These are phyloP conservation scores for Paramecium octaurelia DNA, from an alignment of 73 alveolate species.

Conservation along the genomic window DNA sequence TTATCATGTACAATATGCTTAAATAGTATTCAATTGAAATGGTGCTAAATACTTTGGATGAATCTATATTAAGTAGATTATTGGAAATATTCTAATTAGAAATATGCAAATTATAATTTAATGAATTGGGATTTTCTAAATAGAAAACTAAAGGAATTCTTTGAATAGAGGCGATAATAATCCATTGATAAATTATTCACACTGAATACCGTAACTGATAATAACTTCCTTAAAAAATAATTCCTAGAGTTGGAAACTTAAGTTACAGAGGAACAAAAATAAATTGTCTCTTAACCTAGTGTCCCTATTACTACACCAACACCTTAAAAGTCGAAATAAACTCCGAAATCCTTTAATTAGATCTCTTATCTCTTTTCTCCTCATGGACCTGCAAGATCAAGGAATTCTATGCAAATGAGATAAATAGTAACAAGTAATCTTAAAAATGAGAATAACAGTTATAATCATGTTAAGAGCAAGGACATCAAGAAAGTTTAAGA, in stretches of 20 bases:
- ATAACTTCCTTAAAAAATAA: not conserved
- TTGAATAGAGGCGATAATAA: not conserved
- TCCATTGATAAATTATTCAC: conserved; percentile 34
- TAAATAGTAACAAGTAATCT: conserved; percentile 1
- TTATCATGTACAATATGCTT: too few relatives aligned
- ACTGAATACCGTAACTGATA: not conserved
- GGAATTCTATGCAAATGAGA: conserved; percentile 16
- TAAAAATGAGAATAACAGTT: not conserved
- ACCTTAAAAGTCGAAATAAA: not conserved
- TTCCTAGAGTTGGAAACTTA: not conserved
- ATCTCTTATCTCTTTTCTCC: conserved; percentile 30
- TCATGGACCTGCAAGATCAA: conserved; percentile 53
- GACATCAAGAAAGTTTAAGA: conserved; percentile 26
- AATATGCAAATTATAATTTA: not conserved
- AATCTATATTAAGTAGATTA: not conserved
- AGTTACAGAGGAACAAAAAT: not conserved
- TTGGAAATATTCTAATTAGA: not conserved
- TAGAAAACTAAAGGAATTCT: conserved; percentile 31
- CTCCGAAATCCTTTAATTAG: conserved; percentile 27
- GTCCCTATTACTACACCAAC: not conserved
- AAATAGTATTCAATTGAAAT: too few relatives aligned
- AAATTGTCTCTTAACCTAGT: not conserved
- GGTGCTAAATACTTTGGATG: not conserved
- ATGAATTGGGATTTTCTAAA: conserved; percentile 35
- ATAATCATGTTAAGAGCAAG: not conserved